phyloP scores from a whole-genome alignment of 805 yeast species.

The Helenozyma baotianmanensis region DNA sequence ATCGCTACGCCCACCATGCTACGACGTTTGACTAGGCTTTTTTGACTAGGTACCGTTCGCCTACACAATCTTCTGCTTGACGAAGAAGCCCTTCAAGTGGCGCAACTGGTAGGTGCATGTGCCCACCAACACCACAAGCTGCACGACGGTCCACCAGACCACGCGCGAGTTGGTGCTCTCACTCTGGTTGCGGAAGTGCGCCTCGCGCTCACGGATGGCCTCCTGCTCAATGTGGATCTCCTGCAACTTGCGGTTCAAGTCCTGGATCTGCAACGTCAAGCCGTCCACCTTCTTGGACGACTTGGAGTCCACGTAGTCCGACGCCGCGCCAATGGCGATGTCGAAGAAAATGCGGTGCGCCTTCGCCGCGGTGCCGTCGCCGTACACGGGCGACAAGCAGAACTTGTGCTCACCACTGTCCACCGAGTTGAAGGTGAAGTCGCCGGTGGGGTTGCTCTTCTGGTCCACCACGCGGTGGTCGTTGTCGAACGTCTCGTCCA shows the following conservation, averaged over 20 bases:
- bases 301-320: slow-evolving; percentile 57
- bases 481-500: slow-evolving; percentile 62
- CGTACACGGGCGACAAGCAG: slow-evolving; percentile 57
- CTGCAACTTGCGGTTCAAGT: slow-evolving; percentile 52
- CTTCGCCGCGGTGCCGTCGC: slow-evolving; percentile 66
- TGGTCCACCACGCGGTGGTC: slow-evolving; percentile 75
- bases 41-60: too few relatives aligned
- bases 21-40: too few relatives aligned
- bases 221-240: slow-evolving; percentile 63
- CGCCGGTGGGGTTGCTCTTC: slow-evolving; percentile 54
- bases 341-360: slow-evolving; percentile 71
- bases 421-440: slow-evolving; percentile 74
- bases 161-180: slow-evolving; percentile 73
- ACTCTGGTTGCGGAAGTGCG: slow-evolving; percentile 68
- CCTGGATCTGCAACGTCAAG: slow-evolving; percentile 51
- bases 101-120: slow-evolving; percentile 75
- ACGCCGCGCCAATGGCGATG: slow-evolving; percentile 61
- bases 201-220: slow-evolving; percentile 72
- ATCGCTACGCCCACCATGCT: too few relatives aligned
- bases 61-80: slow-evolving; percentile 79
- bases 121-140: slow-evolving; percentile 58
- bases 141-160: slow-evolving; percentile 69
- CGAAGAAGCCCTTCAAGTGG: slow-evolving; percentile 76
- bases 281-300: slow-evolving; percentile 50
- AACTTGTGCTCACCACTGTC: slow-evolving; percentile 83